phyloP scores from a whole-genome alignment of 2,329 filamentous ascomycete species.

The Fusarium sublunatum region DNA sequence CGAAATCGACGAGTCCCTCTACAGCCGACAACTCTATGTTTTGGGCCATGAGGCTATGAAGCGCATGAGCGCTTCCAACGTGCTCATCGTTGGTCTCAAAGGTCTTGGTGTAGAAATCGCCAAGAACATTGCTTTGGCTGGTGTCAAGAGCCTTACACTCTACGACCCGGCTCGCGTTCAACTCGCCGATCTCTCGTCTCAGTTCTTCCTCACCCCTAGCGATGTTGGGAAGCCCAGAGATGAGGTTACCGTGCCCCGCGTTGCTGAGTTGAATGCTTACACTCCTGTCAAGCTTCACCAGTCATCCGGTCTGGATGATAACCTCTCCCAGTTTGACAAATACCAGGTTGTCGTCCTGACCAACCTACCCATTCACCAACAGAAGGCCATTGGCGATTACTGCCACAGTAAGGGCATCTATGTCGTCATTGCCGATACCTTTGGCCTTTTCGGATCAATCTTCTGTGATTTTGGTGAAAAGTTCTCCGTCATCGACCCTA shows the following conservation, averaged over 20 bases:
- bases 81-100: slow-evolving; percentile 91
- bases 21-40: slow-evolving; percentile 79
- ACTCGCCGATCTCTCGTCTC: slow-evolving; percentile 91
- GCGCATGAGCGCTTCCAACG: slow-evolving; percentile 96
- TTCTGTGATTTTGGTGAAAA: slow-evolving; percentile 98
- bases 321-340: slow-evolving; percentile 85
- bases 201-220: slow-evolving; percentile 91
- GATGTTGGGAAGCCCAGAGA: slow-evolving; percentile 95
- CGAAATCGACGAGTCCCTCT: slow-evolving; percentile 79
- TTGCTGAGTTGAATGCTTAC: slow-evolving; percentile 96
- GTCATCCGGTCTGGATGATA: slow-evolving; percentile 72
- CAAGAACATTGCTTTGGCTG: slow-evolving; percentile 97
- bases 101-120: slow-evolving; percentile 97
- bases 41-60: slow-evolving; percentile 90
- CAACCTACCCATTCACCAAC: slow-evolving; percentile 80
- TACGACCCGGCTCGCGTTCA: slow-evolving; percentile 88
- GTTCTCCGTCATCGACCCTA: slow-evolving; percentile 90
- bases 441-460: slow-evolving; percentile 92
- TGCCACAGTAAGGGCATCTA: slow-evolving; percentile 95
- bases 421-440: slow-evolving; percentile 87
- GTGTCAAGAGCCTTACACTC: slow-evolving; percentile 95
- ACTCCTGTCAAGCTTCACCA: slow-evolving; percentile 86
- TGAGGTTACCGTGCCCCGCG: slow-evolving; percentile 84
- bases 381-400: slow-evolving; percentile 88
- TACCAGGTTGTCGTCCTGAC: slow-evolving; percentile 96